These are phyloP conservation scores for Plantago elongata DNA, from an alignment of 257 asterid genomes.

Conservation along the genomic window DNA sequence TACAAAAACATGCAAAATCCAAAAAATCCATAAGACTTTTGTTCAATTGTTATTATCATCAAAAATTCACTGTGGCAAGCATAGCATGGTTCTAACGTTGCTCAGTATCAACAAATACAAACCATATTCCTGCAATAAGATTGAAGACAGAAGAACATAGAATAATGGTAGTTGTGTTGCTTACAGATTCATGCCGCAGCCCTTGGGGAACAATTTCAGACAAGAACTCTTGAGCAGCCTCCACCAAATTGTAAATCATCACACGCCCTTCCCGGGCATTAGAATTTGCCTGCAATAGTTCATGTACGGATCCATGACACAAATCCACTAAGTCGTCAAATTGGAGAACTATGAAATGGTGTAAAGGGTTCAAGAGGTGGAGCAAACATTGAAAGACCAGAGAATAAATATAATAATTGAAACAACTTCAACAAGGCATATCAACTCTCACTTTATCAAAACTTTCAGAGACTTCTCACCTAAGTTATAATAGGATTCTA, in stretches of 20 bases:
- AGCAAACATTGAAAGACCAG: background rate
- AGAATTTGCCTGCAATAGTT: constrained; percentile 66
- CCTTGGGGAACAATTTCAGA: constrained; percentile 79
- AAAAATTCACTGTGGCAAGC: constrained; percentile 11
- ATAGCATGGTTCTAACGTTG: constrained; percentile 1
- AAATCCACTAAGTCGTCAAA: too few relatives aligned
- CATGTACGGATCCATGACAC: constrained; percentile 4
- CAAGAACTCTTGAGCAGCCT: constrained; percentile 97
- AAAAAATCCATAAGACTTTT: background rate
- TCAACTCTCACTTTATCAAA: background rate
- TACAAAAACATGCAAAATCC: constrained; percentile 1
- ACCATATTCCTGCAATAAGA: background rate
- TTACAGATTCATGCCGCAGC: constrained; percentile 49
- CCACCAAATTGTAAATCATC: constrained; percentile 94
- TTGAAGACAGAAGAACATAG: constrained; percentile 22
- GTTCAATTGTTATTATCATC: too few relatives aligned
- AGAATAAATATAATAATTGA: background rate
- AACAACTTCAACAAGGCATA: background rate
- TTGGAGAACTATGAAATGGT: too few relatives aligned
- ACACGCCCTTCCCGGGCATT: constrained; percentile 99
- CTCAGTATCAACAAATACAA: constrained; percentile 17
- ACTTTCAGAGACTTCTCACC: too few relatives aligned
- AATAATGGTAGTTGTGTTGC: constrained; percentile 15
- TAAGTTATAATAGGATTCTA: too few relatives aligned
- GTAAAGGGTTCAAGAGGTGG: background rate